phyloP scores from a whole-genome alignment of 441 rosid genomes.

The Erodium trifolium region DNA sequence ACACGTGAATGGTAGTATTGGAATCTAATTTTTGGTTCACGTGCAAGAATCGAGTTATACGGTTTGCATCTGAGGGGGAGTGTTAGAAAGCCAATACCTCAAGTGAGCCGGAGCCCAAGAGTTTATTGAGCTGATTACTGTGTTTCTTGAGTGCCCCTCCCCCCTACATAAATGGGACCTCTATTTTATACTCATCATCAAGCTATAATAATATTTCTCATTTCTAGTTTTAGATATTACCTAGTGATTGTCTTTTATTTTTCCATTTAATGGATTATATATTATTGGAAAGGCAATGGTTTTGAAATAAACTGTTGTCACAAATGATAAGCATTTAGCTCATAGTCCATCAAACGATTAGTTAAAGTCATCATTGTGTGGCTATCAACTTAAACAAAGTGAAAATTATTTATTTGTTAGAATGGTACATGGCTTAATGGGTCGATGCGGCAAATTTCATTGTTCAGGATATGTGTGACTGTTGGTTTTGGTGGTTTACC shows the following conservation, averaged over 20 bases:
- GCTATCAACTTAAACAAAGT: neutral
- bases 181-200: no score
- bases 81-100: no score
- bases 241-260: slow-evolving; percentile 6
- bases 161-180: no score
- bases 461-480: neutral
- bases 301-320: slow-evolving; percentile 1
- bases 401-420: neutral
- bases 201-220: no score
- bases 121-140: no score
- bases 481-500: neutral
- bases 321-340: neutral
- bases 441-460: slow-evolving; percentile 2
- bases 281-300: neutral
- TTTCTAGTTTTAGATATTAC: neutral
- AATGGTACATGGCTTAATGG: neutral
- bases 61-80: neutral
- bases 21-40: no score
- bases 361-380: neutral
- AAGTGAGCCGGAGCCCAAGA: no score
- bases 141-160: no score
- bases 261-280: neutral
- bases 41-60: no score
- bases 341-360: neutral
- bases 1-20: no score